A percentile compares a stretch with the other conserved stretches of the same genome.
Conservation (phyloP, 2,329 filamentous ascomycete species). For the Pyricularia pennisetigena region DNA sequence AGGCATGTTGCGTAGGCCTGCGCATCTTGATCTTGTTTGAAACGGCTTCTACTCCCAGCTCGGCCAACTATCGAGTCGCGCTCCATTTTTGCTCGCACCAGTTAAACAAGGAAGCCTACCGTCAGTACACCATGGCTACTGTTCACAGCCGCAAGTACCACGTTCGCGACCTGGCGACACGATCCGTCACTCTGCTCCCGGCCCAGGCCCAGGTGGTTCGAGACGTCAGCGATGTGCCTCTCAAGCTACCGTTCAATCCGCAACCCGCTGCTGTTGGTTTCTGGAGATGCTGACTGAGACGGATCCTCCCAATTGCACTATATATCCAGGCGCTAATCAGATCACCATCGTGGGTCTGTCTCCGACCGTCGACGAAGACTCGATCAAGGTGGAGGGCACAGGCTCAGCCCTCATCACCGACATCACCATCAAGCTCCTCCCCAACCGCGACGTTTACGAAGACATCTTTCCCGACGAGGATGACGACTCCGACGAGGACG, state of each 20-base stretch:
- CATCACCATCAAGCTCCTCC: constrained; percentile 48
- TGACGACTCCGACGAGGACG: constrained; percentile 17
- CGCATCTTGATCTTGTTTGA: not conserved
- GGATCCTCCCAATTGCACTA: not conserved
- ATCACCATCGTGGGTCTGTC: constrained; percentile 45
- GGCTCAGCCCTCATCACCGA: constrained; percentile 51
- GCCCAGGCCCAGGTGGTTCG: constrained; percentile 49
- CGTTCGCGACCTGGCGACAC: constrained; percentile 46
- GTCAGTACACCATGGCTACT: constrained; percentile 22
- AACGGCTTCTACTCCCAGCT: not conserved
- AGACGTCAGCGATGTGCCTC: constrained; percentile 43
- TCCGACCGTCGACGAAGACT: constrained; percentile 41
- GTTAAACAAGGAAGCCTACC: not conserved
- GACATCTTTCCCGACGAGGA: constrained; percentile 40
- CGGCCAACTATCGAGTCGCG: not conserved
- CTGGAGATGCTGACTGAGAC: not conserved
- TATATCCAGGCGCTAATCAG: constrained; percentile 43
- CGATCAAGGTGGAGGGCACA: constrained; percentile 49
- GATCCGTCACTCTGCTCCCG: constrained; percentile 54
- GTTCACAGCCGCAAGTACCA: constrained; percentile 38
- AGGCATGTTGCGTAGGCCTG: not conserved
- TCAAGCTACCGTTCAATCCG: constrained; percentile 26
- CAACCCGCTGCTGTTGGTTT: not conserved
- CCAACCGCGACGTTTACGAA: constrained; percentile 42
- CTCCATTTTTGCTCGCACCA: not conserved